Conservation (phyloP, 495 filamentous ascomycete genomes). For the Penicillium lividum region DNA sequence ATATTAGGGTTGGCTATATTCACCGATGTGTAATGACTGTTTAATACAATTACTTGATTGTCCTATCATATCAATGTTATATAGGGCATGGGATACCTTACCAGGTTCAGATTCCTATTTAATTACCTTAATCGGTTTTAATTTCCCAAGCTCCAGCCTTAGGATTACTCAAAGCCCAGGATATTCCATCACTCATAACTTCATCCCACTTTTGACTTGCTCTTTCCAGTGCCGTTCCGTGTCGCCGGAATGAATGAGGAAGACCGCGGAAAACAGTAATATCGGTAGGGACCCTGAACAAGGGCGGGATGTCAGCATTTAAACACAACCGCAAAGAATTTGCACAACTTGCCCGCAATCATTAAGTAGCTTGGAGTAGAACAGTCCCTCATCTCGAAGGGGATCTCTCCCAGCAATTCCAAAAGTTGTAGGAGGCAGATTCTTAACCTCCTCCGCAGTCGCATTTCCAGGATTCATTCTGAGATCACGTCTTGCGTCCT, state of each 20-base stretch:
- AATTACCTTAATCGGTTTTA: conserved; percentile 26
- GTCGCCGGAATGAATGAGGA: conserved; percentile 48
- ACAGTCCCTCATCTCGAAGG: conserved; percentile 48
- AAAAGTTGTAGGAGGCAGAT: conserved; percentile 45
- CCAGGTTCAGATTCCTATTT: not conserved
- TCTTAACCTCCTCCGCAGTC: conserved; percentile 37
- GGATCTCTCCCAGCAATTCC: conserved; percentile 49
- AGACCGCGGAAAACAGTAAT: conserved; percentile 46
- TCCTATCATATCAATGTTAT: not conserved
- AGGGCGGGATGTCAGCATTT: not conserved
- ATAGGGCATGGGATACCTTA: not conserved
- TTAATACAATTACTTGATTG: not conserved
- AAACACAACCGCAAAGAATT: not conserved
- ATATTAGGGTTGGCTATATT: not conserved
- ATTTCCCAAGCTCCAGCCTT: conserved; percentile 32
- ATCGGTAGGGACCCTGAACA: conserved; percentile 40
- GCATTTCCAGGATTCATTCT: conserved; percentile 44
- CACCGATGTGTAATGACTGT: not conserved
- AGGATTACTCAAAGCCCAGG: conserved; percentile 40
- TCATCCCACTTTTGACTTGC: conserved; percentile 43
- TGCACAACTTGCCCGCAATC: conserved; percentile 44
- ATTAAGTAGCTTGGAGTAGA: conserved; percentile 44
- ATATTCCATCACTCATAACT: conserved; percentile 41
- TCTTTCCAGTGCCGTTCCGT: conserved; percentile 31
- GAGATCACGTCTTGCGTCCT: conserved; percentile 27